Conservation (phyloP, 805 yeast species). For the Osmozyma mogii region DNA sequence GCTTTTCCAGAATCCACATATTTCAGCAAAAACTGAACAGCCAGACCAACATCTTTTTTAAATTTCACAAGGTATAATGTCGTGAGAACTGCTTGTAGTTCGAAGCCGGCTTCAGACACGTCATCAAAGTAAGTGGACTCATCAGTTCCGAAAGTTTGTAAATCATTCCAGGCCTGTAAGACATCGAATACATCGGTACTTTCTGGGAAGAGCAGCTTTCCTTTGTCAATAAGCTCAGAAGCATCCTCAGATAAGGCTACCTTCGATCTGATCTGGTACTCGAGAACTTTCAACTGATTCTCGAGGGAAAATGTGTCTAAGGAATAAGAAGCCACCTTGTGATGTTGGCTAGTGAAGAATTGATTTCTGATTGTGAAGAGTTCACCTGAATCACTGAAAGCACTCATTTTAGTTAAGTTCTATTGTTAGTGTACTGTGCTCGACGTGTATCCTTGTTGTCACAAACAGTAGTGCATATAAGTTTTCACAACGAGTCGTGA, state of each 20-base stretch:
- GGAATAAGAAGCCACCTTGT: slow-evolving; percentile 32
- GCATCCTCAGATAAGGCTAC: slow-evolving; percentile 33
- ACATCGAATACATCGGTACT: slow-evolving; percentile 27
- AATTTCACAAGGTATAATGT: slow-evolving; percentile 30
- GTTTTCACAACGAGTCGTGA: too few species aligned
- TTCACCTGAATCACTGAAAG: slow-evolving; percentile 39
- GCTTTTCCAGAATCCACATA: slow-evolving; percentile 17
- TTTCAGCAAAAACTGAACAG: slow-evolving; percentile 21
- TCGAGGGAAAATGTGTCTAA: slow-evolving; percentile 31
- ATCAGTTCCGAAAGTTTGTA: slow-evolving; percentile 35
- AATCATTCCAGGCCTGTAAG: slow-evolving; percentile 36
- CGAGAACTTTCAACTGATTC: slow-evolving; percentile 31
- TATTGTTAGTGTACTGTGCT: too few species aligned
- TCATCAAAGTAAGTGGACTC: slow-evolving; percentile 37
- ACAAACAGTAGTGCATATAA: too few species aligned
- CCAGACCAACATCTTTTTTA: slow-evolving; percentile 29
- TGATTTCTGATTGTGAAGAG: slow-evolving; percentile 49
- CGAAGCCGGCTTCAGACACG: slow-evolving; percentile 24
- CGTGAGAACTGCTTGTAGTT: slow-evolving; percentile 35
- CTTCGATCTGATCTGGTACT: slow-evolving; percentile 32
- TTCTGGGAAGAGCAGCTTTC: slow-evolving; percentile 26
- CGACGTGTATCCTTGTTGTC: too few species aligned
- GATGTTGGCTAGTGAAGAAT: slow-evolving; percentile 53
- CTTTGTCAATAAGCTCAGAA: slow-evolving; percentile 28
- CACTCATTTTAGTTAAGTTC: slow-evolving; percentile 29